Evolutionary conservation across 805 yeast species (phyloP), one percentile per base, ranked within the genome.

Genomic region (Candida andamanensis): DNA sequence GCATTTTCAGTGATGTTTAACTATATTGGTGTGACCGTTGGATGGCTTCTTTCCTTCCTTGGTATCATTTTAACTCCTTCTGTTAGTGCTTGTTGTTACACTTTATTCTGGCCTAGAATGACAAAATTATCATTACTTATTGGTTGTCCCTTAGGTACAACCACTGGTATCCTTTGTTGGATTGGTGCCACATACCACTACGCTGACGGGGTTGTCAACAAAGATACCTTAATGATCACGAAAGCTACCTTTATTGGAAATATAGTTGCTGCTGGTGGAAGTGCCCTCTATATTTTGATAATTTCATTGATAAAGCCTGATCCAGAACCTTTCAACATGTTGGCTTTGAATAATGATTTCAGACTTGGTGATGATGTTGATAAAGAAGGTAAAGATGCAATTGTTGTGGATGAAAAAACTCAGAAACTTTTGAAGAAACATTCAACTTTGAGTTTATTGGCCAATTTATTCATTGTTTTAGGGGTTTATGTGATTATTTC

Each of bases 161-260:
- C 45, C 5, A 40, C 55, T 11, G 69, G 67, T 10, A 24, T 65
- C 9, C 50, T 50, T 15, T 59, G 51, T 11, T 65, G 70, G 72
- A 38, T 65, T 10, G 57, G 55, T 11, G n/a, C 35, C 5, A 55
- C 61, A 16, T 58, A 65, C 42, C 53, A 57, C 21, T 50, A 46
- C 10, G 47, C 56, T 32, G 41, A 46, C 35, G 70, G 69, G 15
- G 52, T 44, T n/a, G 54, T 66, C 28, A 56, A 37, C 26, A 63
- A 63, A 17, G 47, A 39, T 15, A 56, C 52, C 28, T 43, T 67
- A 23, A 48, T 60, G 15, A 39, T 54, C 24, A 51, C 55, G 17
- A 58, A 64, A 60, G 72, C 63, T 26, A 61, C 71, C 3, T 63
- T 63, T 39, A 52, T 66, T 11, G 72, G 70, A 18, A 63, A 58